A percentile compares a stretch with the other conserved stretches of the same genome.
phyloP scores from a whole-genome alignment of 805 yeast species.

The Candida ortonii region DNA sequence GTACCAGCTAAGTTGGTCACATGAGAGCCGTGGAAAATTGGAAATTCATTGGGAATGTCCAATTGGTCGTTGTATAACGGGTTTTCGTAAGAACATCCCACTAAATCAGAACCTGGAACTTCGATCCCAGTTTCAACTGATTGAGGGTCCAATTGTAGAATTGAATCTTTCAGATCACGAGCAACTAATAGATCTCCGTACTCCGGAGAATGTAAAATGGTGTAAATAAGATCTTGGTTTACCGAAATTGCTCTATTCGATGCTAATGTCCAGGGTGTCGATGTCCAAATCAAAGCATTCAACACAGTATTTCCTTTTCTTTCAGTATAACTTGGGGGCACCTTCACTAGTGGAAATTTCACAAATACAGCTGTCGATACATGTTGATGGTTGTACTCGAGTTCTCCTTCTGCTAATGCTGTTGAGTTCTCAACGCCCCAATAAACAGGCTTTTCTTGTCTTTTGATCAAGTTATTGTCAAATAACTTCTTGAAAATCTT shows the following conservation, averaged over 20 bases:
- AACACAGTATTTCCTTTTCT: constrained; percentile 16
- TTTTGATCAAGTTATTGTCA: constrained; percentile 61
- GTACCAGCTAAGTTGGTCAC: constrained; percentile 84
- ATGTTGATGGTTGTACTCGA: constrained; percentile 78
- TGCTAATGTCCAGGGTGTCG: constrained; percentile 97
- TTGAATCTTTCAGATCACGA: constrained; percentile 39
- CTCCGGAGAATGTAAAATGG: constrained; percentile 37
- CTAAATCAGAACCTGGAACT: constrained; percentile 43
- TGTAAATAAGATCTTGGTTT: constrained; percentile 57
- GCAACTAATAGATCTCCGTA: constrained; percentile 58
- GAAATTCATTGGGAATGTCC: constrained; percentile 35
- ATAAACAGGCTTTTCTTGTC: constrained; percentile 93
- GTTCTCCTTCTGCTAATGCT: constrained; percentile 94
- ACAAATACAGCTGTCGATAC: constrained; percentile 65
- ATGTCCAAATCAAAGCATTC: constrained; percentile 80
- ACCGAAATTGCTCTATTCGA: constrained; percentile 83
- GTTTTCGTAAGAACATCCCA: constrained; percentile 48
- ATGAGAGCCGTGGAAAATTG: constrained; percentile 75
- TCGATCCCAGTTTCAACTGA: constrained; percentile 22
- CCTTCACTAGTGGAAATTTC: constrained; percentile 53
- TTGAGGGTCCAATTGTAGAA: constrained; percentile 34
- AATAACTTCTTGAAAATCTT: constrained; percentile 64
- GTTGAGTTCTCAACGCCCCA: constrained; percentile 96
- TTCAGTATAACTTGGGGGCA: constrained; percentile 23
- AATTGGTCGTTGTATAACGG: constrained; percentile 41